These are phyloP conservation scores for Sporisorium reilianum DNA, from an alignment of 1,284 basidiomycete genomes.

Conservation along the genomic window DNA sequence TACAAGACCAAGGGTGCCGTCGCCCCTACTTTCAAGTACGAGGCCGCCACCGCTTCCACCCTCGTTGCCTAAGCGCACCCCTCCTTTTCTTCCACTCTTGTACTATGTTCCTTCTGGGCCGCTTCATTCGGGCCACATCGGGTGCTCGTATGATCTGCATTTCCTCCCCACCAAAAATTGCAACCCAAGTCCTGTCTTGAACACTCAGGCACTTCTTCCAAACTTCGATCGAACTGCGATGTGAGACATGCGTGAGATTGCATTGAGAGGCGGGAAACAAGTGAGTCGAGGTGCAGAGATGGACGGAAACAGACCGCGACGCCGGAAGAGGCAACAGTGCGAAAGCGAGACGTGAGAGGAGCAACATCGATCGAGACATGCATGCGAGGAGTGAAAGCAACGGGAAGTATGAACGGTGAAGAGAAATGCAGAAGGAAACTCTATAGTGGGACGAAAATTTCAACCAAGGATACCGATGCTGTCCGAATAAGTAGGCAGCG, in stretches of 20 bases:
- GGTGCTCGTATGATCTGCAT: constrained; percentile 11
- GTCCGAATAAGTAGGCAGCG: constrained; percentile 44
- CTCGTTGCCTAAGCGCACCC: constrained; percentile 64
- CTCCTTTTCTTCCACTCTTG: constrained; percentile 10
- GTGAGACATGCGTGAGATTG: constrained; percentile 1
- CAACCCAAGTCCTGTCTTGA: constrained; percentile 29
- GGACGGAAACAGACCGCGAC: not conserved
- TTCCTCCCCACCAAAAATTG: constrained; percentile 23
- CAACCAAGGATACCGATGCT: constrained; percentile 49
- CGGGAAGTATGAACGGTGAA: not conserved
- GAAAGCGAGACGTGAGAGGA: not conserved
- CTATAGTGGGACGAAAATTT: not conserved
- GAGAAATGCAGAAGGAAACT: not conserved
- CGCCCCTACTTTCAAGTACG: constrained; percentile 87
- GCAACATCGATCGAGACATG: not conserved
- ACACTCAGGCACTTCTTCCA: constrained; percentile 17
- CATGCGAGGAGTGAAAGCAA: constrained; percentile 2
- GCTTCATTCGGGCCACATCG: not conserved
- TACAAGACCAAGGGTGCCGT: constrained; percentile 99
- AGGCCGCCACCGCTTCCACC: constrained; percentile 69
- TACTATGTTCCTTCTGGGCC: constrained; percentile 22
- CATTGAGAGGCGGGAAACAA: not conserved
- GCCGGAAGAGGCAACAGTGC: not conserved
- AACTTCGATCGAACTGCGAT: not conserved
- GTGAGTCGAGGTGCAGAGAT: not conserved